A percentile compares a stretch with the other conserved stretches of the same genome.
Conservation (phyloP, 495 filamentous ascomycete species). For the Jackrogersella minutella region DNA sequence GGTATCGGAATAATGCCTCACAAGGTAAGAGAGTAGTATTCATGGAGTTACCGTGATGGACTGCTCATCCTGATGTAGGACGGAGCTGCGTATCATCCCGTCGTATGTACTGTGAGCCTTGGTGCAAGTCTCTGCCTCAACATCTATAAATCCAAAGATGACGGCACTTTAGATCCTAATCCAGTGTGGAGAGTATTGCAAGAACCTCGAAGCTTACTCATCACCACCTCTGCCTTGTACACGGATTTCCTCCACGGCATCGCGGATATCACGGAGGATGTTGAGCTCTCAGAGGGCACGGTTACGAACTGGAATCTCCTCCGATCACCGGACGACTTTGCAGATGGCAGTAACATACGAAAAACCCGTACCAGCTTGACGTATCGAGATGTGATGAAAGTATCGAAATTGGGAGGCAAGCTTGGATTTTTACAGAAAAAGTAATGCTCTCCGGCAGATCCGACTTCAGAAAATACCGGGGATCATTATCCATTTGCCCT, state of each 20-base stretch:
- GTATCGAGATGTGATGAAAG: conserved; percentile 90
- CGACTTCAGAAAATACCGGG: conserved; percentile 71
- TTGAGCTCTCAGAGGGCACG: conserved; percentile 64
- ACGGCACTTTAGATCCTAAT: conserved; percentile 53
- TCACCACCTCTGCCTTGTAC: conserved; percentile 75
- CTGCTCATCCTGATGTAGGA: conserved; percentile 57
- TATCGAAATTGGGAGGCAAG: conserved; percentile 76
- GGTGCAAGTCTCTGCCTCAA: conserved; percentile 80
- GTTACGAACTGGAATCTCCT: conserved; percentile 88
- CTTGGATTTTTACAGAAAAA: conserved; percentile 64
- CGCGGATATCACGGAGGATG: conserved; percentile 65
- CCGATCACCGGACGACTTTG: conserved; percentile 65
- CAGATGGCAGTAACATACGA: conserved; percentile 66
- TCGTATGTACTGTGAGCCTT: conserved; percentile 90
- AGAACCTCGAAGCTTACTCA: conserved; percentile 82
- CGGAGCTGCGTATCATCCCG: conserved; percentile 81
- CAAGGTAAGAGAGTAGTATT: conserved; percentile 58
- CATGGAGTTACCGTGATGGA: conserved; percentile 6
- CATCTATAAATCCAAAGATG: conserved; percentile 71
- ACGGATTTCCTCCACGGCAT: conserved; percentile 81
- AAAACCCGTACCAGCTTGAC: conserved; percentile 83
- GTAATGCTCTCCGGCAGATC: conserved; percentile 34
- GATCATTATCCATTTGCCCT: conserved; percentile 81
- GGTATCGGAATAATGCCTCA: conserved; percentile 97
- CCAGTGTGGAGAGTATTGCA: conserved; percentile 79